Evolutionary conservation across 441 rosid species (phyloP).

Genomic region (Eutrema salsugineum): DNA sequence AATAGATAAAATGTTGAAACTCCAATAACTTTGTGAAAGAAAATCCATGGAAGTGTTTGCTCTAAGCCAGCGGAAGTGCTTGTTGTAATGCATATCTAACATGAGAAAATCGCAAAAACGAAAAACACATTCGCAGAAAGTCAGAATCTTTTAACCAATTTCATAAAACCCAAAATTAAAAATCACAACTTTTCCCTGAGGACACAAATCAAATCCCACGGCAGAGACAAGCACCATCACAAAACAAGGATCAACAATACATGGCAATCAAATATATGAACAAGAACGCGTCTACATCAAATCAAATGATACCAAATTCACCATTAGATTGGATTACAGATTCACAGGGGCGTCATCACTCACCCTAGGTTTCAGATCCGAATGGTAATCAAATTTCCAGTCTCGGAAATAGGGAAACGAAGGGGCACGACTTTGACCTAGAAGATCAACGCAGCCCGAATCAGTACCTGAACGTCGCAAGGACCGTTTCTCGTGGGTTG

Average conservation of each 20-base stretch:
- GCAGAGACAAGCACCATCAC: not conserved
- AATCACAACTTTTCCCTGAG: not conserved
- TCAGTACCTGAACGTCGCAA: constrained; percentile 18
- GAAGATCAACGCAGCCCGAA: constrained; percentile 48
- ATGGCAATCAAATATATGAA: not conserved
- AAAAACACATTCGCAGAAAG: constrained; percentile 7
- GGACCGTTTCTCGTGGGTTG: not conserved
- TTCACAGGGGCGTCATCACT: too few species aligned
- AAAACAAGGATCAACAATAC: not conserved
- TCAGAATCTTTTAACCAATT: not conserved
- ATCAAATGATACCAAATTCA: not conserved
- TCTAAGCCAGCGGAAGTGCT: constrained; percentile 92
- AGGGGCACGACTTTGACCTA: constrained; percentile 48
- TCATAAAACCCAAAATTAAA: not conserved
- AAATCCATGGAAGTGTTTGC: constrained; percentile 83
- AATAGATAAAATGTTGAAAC: constrained; percentile 80
- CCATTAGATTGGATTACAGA: not conserved
- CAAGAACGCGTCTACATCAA: not conserved
- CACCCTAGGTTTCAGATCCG: constrained; percentile 83
- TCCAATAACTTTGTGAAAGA: constrained; percentile 83
- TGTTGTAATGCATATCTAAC: constrained; percentile 74
- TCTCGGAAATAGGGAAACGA: constrained; percentile 70
- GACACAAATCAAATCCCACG: not conserved
- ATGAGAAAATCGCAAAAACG: not conserved
- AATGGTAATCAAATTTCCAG: constrained; percentile 56